phyloP scores from a whole-genome alignment of 305 asterid species.

The Rubia peregrina region DNA sequence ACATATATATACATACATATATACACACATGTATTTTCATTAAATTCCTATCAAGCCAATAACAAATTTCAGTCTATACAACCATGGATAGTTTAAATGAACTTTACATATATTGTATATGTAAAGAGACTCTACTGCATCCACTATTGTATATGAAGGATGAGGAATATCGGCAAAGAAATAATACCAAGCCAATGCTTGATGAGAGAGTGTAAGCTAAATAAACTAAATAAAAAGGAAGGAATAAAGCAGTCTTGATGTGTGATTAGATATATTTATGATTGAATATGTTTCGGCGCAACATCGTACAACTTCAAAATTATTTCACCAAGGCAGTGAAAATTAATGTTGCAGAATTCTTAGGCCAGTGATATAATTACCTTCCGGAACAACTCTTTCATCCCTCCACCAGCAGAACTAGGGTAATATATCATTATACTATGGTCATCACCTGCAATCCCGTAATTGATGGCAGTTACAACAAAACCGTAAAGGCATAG shows the following conservation, averaged over 20 bases:
- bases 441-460: constrained; percentile 86
- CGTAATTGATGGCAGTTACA: constrained; percentile 16
- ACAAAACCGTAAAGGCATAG: not conserved
- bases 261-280: not conserved
- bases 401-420: constrained; percentile 98
- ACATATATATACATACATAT: no score
- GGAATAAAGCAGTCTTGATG: not conserved
- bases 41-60: no score
- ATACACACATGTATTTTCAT: no score
- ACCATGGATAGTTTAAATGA: not conserved
- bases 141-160: not conserved
- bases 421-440: constrained; percentile 97
- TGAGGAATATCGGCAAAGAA: not conserved
- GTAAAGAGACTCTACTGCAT: not conserved
- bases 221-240: not conserved
- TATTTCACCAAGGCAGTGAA: not conserved
- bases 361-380: constrained; percentile 27
- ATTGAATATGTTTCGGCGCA: not conserved
- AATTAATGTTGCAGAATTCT: not conserved
- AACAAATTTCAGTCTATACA: no score
- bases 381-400: constrained; percentile 97
- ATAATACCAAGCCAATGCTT: not conserved
- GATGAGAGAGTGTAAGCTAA: not conserved
- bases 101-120: not conserved
- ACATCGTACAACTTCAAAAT: not conserved